Conservation (phyloP, 768 basidiomycete genomes). For the Xerocomellus intermedius region DNA sequence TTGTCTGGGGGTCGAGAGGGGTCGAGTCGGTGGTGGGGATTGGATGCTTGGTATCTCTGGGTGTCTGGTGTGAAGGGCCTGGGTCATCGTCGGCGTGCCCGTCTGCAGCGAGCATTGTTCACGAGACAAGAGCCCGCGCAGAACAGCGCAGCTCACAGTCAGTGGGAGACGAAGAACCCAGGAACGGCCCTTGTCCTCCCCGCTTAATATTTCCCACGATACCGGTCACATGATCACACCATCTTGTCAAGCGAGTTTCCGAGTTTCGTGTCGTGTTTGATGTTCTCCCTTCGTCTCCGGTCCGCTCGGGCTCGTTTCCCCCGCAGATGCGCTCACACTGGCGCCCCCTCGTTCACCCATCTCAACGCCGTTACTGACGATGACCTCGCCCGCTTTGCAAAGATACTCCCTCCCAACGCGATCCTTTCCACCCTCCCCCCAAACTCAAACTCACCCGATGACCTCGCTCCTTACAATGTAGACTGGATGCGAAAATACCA, state of each 20-base stretch:
- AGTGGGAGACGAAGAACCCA: conserved; percentile 7
- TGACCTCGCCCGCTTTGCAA: conserved; percentile 68
- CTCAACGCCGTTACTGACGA: conserved; percentile 51
- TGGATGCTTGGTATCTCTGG: background rate
- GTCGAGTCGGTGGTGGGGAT: background rate
- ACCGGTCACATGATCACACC: conserved; percentile 6
- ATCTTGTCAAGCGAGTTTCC: too few species aligned
- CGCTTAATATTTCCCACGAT: conserved; percentile 13
- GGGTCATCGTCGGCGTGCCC: background rate
- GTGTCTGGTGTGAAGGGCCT: background rate
- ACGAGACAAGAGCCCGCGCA: background rate
- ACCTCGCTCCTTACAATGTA: conserved; percentile 76
- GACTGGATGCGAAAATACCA: conserved; percentile 98
- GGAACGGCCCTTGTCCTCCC: background rate
- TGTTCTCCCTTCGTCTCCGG: conserved; percentile 10
- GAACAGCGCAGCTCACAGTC: background rate
- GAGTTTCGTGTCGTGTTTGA: too few species aligned
- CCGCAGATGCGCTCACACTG: conserved; percentile 19
- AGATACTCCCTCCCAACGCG: conserved; percentile 58
- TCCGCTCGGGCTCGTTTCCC: background rate
- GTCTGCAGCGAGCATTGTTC: conserved; percentile 1
- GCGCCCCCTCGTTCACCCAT: conserved; percentile 23
- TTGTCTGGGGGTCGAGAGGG: conserved; percentile 40
- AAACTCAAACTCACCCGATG: conserved; percentile 45
- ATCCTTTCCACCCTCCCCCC: conserved; percentile 69